phyloP scores from a whole-genome alignment of 2,329 filamentous ascomycete species.

The Geosmithia flava region DNA sequence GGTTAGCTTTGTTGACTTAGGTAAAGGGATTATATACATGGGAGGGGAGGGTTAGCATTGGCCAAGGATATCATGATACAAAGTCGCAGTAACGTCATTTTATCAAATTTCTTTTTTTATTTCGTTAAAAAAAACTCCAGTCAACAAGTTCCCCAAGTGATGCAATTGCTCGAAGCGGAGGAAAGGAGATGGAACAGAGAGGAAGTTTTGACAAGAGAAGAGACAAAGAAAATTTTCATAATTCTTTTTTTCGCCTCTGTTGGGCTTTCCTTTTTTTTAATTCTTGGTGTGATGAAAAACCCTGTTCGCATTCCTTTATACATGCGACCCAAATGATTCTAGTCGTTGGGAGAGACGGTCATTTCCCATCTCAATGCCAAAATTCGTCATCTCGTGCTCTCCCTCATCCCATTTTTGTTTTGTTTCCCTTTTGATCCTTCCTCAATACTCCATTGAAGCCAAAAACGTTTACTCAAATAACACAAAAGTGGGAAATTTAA shows the following conservation, averaged over 20 bases:
- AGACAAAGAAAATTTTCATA: background rate
- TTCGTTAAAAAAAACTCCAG: background rate
- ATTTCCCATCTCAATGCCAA: background rate
- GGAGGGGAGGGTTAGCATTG: no score
- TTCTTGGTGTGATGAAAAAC: background rate
- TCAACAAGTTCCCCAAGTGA: conserved; percentile 14
- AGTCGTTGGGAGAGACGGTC: background rate
- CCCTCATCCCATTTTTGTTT: background rate
- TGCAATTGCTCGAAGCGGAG: conserved; percentile 26
- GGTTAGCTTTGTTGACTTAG: no score
- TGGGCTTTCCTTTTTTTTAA: background rate
- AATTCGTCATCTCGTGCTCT: background rate
- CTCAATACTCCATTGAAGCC: background rate
- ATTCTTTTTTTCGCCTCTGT: background rate
- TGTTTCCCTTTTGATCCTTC: background rate
- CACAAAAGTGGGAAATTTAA: conserved; percentile 27
- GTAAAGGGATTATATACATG: no score
- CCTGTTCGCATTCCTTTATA: background rate
- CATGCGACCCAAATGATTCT: background rate
- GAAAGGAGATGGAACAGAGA: background rate
- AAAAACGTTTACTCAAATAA: background rate
- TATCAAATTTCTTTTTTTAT: conserved; percentile 26
- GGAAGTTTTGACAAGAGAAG: background rate
- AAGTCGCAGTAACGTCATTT: conserved; percentile 2
- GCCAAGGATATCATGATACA: no score